A percentile compares a stretch with the other conserved stretches of the same genome.
Evolutionary conservation across 2,329 filamentous ascomycete species (phyloP).

Genomic region (Neofusicoccum sp.): DNA sequence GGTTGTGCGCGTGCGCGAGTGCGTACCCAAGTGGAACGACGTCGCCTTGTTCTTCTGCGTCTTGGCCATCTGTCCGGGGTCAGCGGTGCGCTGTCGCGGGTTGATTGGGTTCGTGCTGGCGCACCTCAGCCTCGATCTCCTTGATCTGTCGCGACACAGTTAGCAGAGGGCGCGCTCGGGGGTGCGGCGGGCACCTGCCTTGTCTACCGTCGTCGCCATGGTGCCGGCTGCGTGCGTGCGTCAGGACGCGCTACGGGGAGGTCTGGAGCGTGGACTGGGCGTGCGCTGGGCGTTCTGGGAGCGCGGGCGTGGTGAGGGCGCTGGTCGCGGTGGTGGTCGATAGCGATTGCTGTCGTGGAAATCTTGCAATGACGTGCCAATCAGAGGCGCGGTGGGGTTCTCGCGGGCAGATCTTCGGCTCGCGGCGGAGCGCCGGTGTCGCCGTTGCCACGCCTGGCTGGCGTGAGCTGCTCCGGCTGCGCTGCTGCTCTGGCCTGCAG

Average conservation of each 20-base stretch:
- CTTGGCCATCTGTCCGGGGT: constrained; percentile 73
- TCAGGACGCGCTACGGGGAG: neutral
- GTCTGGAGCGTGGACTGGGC: neutral
- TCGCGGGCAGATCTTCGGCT: neutral
- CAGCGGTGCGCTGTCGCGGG: constrained; percentile 20
- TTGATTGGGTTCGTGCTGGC: constrained; percentile 33
- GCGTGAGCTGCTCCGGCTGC: neutral
- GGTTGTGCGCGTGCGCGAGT: neutral
- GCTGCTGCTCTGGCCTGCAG: neutral
- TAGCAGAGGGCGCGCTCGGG: constrained; percentile 37
- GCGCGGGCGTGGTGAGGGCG: constrained; percentile 21
- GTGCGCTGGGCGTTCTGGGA: neutral
- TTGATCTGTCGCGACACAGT: constrained; percentile 70
- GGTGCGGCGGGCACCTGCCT: constrained; percentile 60
- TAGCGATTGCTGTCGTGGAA: neutral
- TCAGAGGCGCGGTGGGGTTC: constrained; percentile 3
- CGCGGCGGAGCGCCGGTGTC: neutral
- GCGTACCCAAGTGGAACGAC: constrained; percentile 78
- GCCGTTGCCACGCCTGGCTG: neutral
- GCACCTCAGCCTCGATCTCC: constrained; percentile 90
- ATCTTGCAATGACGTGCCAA: constrained; percentile 17
- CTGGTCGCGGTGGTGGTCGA: neutral
- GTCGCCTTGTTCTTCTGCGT: constrained; percentile 98
- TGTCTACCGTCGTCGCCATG: constrained; percentile 98
- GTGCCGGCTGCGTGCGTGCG: constrained; percentile 42